Conservation (phyloP, 2,329 filamentous ascomycete genomes). For the Sordariomycetes sp. region DNA sequence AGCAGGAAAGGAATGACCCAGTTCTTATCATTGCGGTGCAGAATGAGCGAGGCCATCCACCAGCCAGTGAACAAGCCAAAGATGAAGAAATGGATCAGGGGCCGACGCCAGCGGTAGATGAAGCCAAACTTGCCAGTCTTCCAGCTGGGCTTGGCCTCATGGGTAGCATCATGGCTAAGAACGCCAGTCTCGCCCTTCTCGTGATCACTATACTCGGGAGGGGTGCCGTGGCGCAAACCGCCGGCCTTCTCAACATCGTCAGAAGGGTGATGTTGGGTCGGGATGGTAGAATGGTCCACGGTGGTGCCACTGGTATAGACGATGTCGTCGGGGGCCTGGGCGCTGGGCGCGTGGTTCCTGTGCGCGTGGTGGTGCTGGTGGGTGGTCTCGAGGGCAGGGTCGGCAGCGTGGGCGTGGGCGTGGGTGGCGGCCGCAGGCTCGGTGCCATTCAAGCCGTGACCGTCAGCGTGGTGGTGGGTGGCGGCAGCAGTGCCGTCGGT, state of each 20-base stretch:
- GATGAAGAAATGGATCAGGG: slow-evolving; percentile 36
- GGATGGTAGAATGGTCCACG: slow-evolving; percentile 23
- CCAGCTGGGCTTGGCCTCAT: slow-evolving; percentile 4
- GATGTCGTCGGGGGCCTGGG: slow-evolving; percentile 27
- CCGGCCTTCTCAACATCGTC: slow-evolving; percentile 15
- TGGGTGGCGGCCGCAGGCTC: neutral
- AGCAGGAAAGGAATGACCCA: slow-evolving; percentile 82
- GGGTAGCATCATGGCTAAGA: slow-evolving; percentile 13
- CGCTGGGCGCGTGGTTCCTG: slow-evolving; percentile 27
- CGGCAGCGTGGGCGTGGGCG: slow-evolving; percentile 11
- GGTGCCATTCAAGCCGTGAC: too few species aligned
- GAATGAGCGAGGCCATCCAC: slow-evolving; percentile 68
- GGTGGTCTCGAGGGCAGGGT: slow-evolving; percentile 23
- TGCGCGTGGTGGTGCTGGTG: slow-evolving; percentile 35
- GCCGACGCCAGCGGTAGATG: slow-evolving; percentile 35
- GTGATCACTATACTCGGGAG: slow-evolving; percentile 28
- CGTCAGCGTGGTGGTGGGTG: neutral
- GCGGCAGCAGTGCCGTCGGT: slow-evolving; percentile 1
- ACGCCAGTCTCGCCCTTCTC: slow-evolving; percentile 25
- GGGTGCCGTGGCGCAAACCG: slow-evolving; percentile 8
- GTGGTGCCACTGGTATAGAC: slow-evolving; percentile 35
- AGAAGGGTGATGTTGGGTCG: slow-evolving; percentile 21
- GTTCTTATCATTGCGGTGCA: slow-evolving; percentile 63
- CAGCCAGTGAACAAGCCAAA: slow-evolving; percentile 43
- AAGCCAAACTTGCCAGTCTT: slow-evolving; percentile 14